Evolutionary conservation across 2,329 filamentous ascomycete genomes (phyloP), one percentile per base, ranked within the genome.

Genomic region (Apiospora kogelbergensis): DNA sequence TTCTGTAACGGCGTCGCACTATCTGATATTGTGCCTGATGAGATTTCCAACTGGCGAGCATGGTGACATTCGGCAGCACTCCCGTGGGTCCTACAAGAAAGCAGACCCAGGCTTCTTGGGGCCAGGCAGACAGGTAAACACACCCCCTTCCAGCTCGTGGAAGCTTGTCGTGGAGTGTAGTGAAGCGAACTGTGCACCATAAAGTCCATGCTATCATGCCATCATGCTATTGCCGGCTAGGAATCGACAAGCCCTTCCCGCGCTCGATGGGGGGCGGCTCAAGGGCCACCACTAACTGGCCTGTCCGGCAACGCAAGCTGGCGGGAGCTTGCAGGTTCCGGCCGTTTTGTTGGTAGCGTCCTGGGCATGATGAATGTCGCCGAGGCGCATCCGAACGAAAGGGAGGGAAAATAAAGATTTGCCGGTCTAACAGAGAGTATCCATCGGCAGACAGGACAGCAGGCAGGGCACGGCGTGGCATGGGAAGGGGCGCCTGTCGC

Each of bases 1-100:
- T 60, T 60, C 53, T 60, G 53, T 60, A 60, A 60, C 53, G 20
- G 53, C 53, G 53, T 60, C 37, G 53, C 53, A 60, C 53, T n/a
- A 60, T 60, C 53, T 60, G 53, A 60, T 60, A 37, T 37, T 60
- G 53, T 60, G 53, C 53, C 53, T 60, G 53, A 60, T 37, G 30
- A 33, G 53, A 60, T 60, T 60, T 60, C 53, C 30, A 37, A 37
- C 53, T 37, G 53, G 53, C 20, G 53, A 60, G 30, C 53, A 60
- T 37, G 53, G 53, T 37, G 30, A 37, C 53, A 60, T 60, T 37
- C 53, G 53, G 53, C 53, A 60, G 53, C 53, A 60, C 53, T 60
- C 53, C 53, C 53, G 53, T 60, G 53, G 53, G 53, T 60, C 53
- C 30, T 60, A 60, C 53, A 37, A 60, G 30, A 60, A 37, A 60